phyloP scores from a whole-genome alignment of 345 rosid genomes.

The Kernera saxatilis region DNA sequence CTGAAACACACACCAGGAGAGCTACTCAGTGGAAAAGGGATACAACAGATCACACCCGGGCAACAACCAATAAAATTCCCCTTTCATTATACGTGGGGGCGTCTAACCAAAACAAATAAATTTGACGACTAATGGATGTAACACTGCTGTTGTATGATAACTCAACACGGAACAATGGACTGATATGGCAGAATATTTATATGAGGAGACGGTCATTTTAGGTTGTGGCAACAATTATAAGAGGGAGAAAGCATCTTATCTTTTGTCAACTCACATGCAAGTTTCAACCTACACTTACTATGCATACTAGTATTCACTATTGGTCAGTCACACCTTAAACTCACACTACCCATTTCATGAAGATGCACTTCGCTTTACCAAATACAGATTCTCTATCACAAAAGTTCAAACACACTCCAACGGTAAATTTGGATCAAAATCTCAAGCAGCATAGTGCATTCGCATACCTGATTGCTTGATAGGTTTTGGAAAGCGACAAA shows the following conservation, averaged over 20 bases:
- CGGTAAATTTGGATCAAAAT: not conserved
- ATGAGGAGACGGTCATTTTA: not conserved
- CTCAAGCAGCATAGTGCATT: slow-evolving; percentile 6
- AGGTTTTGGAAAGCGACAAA: slow-evolving; percentile 79
- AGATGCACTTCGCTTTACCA: not conserved
- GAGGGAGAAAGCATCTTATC: not conserved
- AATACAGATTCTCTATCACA: slow-evolving; percentile 6
- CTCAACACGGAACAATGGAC: not conserved
- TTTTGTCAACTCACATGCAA: not conserved
- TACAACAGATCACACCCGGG: not conserved
- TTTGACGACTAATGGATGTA: slow-evolving; percentile 7
- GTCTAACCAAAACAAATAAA: not conserved
- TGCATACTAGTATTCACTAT: not conserved
- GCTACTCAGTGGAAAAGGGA: slow-evolving; percentile 7
- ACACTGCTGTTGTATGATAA: not conserved
- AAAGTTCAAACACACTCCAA: slow-evolving; percentile 2
- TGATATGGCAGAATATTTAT: not conserved
- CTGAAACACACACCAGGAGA: slow-evolving; percentile 40
- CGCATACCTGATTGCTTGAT: slow-evolving; percentile 67
- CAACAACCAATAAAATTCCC: not conserved
- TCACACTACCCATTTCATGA: slow-evolving; percentile 6
- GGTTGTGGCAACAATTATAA: not conserved
- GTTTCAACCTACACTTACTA: not conserved
- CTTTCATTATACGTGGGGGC: not conserved
- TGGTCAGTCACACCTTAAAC: not conserved